Evolutionary conservation across 495 filamentous ascomycete species (phyloP).

Genomic region (Astrocystis sublimbata): DNA sequence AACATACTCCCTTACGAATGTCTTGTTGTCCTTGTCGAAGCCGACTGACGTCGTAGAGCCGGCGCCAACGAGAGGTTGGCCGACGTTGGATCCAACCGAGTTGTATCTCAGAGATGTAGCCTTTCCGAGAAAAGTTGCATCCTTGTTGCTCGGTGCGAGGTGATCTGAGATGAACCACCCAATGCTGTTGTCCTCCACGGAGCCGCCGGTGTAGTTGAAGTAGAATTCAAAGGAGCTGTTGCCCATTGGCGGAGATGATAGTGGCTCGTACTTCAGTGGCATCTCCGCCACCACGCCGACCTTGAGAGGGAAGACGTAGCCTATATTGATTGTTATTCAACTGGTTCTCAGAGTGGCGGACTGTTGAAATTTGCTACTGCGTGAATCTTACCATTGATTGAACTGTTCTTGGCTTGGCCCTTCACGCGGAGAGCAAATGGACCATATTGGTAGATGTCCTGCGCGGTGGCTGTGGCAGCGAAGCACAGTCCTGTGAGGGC

Average conservation of each 20-base stretch:
- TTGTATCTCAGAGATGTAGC: constrained; percentile 1
- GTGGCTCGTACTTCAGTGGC: neutral
- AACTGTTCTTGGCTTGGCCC: neutral
- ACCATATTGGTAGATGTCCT: neutral
- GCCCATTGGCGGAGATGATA: constrained; percentile 1
- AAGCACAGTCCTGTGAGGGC: constrained; percentile 1
- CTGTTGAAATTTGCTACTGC: neutral
- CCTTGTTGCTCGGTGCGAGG: neutral
- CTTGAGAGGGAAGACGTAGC: neutral
- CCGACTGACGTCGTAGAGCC: neutral
- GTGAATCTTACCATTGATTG: constrained; percentile 1
- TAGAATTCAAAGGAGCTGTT: neutral
- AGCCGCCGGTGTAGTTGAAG: constrained; percentile 5
- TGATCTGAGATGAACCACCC: neutral
- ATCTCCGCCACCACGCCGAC: neutral
- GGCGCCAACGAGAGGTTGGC: neutral
- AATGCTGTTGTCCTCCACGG: neutral
- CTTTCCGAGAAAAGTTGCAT: neutral
- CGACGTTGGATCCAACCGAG: neutral
- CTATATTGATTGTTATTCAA: neutral
- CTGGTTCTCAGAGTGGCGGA: neutral
- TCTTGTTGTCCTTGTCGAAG: neutral
- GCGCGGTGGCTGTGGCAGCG: neutral
- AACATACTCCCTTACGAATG: neutral
- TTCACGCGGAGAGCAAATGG: neutral